These are phyloP conservation scores for Pyrus hybrid DNA, from an alignment of 331 rosid species.

Conservation along the genomic window DNA sequence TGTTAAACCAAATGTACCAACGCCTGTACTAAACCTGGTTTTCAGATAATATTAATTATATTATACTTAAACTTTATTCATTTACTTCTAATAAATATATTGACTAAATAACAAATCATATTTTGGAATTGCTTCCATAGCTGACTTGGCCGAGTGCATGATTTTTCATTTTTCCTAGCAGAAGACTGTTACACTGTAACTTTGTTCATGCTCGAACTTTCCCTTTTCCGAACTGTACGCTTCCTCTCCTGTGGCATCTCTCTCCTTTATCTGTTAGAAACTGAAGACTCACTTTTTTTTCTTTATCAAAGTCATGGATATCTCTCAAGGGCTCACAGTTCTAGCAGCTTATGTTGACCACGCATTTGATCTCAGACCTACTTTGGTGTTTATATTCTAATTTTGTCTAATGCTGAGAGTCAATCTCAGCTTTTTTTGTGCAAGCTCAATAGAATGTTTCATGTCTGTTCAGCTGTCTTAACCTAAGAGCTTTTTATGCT, in stretches of 20 bases:
- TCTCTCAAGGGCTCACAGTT: neutral
- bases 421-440: no score
- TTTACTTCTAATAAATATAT: neutral
- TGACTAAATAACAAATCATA: neutral
- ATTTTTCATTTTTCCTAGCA: neutral
- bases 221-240: neutral
- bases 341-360: neutral
- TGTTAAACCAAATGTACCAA: neutral
- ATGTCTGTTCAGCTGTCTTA: no score
- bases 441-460: no score
- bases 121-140: neutral
- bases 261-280: neutral
- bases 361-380: neutral
- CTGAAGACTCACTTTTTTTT: neutral
- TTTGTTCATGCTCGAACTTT: neutral
- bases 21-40: neutral
- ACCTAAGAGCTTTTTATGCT: no score
- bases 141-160: neutral
- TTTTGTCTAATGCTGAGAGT: no score
- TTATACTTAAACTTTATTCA: neutral
- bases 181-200: neutral
- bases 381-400: no score
- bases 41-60: neutral
- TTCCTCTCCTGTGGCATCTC: neutral
- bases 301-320: neutral